Conservation (phyloP, 768 basidiomycete species). For the Baorangia bicolor region DNA sequence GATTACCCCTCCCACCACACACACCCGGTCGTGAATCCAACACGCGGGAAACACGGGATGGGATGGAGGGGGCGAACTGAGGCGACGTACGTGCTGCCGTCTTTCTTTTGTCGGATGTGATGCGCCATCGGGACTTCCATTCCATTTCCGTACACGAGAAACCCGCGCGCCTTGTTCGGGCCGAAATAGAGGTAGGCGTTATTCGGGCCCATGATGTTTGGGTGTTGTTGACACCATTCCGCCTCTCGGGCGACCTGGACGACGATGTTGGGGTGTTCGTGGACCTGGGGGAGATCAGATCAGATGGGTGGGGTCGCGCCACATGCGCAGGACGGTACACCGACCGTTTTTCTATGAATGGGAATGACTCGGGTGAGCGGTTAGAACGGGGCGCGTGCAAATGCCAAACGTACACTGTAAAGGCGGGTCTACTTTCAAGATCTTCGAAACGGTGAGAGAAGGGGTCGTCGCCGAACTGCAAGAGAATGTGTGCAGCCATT, state of each 20-base stretch:
- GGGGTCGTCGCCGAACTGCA: slow-evolving; percentile 65
- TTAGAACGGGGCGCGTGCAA: not conserved
- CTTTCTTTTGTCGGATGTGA: slow-evolving; percentile 55
- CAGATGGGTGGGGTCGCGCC: not conserved
- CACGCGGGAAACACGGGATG: not conserved
- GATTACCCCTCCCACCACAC: not conserved
- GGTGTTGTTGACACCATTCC: slow-evolving; percentile 65
- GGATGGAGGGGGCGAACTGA: not conserved
- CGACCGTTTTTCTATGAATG: slow-evolving; percentile 21
- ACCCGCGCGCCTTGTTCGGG: slow-evolving; percentile 57
- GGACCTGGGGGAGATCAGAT: slow-evolving; percentile 40
- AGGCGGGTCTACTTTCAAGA: slow-evolving; percentile 59
- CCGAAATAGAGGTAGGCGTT: slow-evolving; percentile 77
- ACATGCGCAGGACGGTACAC: slow-evolving; percentile 1
- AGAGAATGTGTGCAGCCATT: slow-evolving; percentile 49
- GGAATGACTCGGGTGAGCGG: slow-evolving; percentile 1
- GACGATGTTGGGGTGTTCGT: slow-evolving; percentile 57
- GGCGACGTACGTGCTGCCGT: slow-evolving; percentile 56
- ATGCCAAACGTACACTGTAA: slow-evolving; percentile 59
- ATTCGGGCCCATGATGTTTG: slow-evolving; percentile 76
- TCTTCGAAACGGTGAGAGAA: slow-evolving; percentile 64
- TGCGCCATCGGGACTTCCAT: slow-evolving; percentile 56
- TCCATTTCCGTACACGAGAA: slow-evolving; percentile 68
- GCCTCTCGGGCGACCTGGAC: slow-evolving; percentile 64
- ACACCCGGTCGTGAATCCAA: not conserved